Percentiles rank a stretch among this genome's conserved stretches.
phyloP scores from a whole-genome alignment of 2,329 filamentous ascomycete genomes.

The Beauveria scarabaeidicola region DNA sequence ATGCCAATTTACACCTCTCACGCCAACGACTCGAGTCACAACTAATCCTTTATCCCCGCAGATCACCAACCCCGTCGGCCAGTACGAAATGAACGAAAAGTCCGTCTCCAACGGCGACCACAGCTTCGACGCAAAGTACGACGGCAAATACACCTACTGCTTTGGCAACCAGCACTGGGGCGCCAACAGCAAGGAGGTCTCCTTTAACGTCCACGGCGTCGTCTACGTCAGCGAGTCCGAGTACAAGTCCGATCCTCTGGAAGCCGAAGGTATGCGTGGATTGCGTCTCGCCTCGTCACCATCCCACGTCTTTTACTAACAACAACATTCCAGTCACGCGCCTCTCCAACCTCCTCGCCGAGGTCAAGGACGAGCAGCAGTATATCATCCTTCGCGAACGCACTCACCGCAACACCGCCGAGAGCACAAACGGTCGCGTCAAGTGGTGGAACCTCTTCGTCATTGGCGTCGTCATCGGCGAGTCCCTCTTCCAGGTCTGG shows the following conservation, averaged over 20 bases:
- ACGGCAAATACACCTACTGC: slow-evolving; percentile 93
- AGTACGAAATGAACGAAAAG: slow-evolving; percentile 73
- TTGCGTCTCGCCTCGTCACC: not conserved
- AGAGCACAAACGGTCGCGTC: slow-evolving; percentile 93
- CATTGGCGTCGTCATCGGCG: slow-evolving; percentile 75
- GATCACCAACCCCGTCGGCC: slow-evolving; percentile 71
- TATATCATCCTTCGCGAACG: slow-evolving; percentile 95
- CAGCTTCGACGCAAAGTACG: slow-evolving; percentile 74
- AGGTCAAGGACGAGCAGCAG: slow-evolving; percentile 95
- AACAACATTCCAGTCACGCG: slow-evolving; percentile 52
- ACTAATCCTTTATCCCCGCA: slow-evolving; percentile 22
- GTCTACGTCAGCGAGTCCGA: slow-evolving; percentile 93
- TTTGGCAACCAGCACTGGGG: slow-evolving; percentile 99
- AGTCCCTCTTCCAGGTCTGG: slow-evolving; percentile 98
- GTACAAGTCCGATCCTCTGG: slow-evolving; percentile 75
- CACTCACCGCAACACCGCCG: slow-evolving; percentile 94
- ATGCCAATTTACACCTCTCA: not conserved
- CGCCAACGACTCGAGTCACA: not conserved
- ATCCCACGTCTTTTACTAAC: not conserved
- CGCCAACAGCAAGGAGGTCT: slow-evolving; percentile 92
- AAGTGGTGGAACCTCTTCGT: slow-evolving; percentile 99
- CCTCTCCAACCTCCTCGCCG: slow-evolving; percentile 75
- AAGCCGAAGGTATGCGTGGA: slow-evolving; percentile 63
- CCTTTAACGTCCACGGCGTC: slow-evolving; percentile 97
- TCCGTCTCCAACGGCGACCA: slow-evolving; percentile 84